Evolutionary conservation across 2,329 filamentous ascomycete species (phyloP).

Genomic region (Penicillium sp.): DNA sequence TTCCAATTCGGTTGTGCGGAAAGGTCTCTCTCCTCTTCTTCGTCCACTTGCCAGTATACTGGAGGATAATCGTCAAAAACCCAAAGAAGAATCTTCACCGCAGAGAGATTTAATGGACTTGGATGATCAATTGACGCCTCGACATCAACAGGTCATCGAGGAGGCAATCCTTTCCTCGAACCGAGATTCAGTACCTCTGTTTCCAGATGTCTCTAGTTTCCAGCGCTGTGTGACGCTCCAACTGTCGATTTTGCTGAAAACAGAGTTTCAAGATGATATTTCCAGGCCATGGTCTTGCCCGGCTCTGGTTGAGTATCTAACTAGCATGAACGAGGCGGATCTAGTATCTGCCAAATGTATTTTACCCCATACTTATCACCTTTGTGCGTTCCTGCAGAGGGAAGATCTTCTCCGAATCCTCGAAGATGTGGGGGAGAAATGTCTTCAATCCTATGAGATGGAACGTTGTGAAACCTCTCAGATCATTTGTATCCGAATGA

Average conservation of each 20-base stretch:
- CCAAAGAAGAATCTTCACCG: constrained; percentile 14
- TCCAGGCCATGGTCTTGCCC: neutral
- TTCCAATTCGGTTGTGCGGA: constrained; percentile 20
- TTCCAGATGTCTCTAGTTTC: constrained; percentile 36
- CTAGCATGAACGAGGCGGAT: constrained; percentile 36
- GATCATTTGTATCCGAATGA: constrained; percentile 63
- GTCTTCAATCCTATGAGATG: constrained; percentile 57
- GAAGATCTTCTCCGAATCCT: constrained; percentile 46
- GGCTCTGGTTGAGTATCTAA: constrained; percentile 37
- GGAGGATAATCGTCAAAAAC: constrained; percentile 27
- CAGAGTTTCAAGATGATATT: constrained; percentile 7
- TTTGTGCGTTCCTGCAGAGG: constrained; percentile 29
- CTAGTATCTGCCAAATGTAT: constrained; percentile 37
- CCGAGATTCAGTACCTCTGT: constrained; percentile 32
- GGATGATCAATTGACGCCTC: constrained; percentile 37
- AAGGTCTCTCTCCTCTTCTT: constrained; percentile 27
- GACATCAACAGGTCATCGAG: constrained; percentile 23
- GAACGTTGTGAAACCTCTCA: constrained; percentile 72
- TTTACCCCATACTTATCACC: constrained; percentile 32
- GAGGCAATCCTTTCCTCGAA: constrained; percentile 30
- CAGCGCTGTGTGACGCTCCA: constrained; percentile 38
- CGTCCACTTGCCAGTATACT: constrained; percentile 32
- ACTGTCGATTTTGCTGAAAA: constrained; percentile 31
- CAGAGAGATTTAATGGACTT: constrained; percentile 44
- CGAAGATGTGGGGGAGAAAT: constrained; percentile 47